Evolutionary conservation across 805 yeast species (phyloP).

Genomic region (Barnettozyma siamensis): DNA sequence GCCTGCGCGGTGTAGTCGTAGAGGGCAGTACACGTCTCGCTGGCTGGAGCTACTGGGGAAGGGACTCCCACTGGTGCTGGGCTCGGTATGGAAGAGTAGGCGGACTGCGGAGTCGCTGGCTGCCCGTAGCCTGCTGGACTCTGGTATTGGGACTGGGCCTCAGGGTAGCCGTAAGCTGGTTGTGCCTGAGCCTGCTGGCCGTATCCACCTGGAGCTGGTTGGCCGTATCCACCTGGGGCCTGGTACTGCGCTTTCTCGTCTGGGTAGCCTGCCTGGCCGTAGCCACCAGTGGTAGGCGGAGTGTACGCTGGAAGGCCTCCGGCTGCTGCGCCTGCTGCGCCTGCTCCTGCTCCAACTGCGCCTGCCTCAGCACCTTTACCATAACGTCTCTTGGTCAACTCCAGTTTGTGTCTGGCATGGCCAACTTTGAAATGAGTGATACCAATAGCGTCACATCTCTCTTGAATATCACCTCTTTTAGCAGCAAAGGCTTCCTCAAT

Average conservation of each 20-base stretch:
- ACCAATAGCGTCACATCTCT: conserved; percentile 82
- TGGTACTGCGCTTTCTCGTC: conserved; percentile 26
- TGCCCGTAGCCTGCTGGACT: conserved; percentile 15
- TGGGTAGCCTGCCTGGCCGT: conserved; percentile 28
- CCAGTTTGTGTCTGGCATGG: conserved; percentile 79
- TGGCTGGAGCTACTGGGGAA: conserved; percentile 29
- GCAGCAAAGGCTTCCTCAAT: conserved; percentile 70
- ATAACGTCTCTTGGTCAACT: conserved; percentile 72
- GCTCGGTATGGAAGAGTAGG: conserved; percentile 23
- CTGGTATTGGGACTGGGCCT: not conserved
- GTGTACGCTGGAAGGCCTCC: conserved; percentile 32
- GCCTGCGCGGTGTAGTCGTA: conserved; percentile 93
- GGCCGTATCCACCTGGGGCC: conserved; percentile 24
- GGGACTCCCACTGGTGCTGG: conserved; percentile 23
- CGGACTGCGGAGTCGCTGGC: conserved; percentile 27
- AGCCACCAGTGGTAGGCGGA: conserved; percentile 26
- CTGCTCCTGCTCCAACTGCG: conserved; percentile 28
- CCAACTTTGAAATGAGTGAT: conserved; percentile 87
- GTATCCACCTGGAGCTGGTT: conserved; percentile 9
- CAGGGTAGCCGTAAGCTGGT: conserved; percentile 9
- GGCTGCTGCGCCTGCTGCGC: conserved; percentile 21
- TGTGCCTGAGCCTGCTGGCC: not conserved
- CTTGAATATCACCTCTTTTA: conserved; percentile 90
- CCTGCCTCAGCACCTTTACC: conserved; percentile 45
- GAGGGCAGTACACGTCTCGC: conserved; percentile 76